Base-by-base conservation (phyloP, 2,329 filamentous ascomycete genomes). In the Lasiodiplodia theobromae region DNA sequence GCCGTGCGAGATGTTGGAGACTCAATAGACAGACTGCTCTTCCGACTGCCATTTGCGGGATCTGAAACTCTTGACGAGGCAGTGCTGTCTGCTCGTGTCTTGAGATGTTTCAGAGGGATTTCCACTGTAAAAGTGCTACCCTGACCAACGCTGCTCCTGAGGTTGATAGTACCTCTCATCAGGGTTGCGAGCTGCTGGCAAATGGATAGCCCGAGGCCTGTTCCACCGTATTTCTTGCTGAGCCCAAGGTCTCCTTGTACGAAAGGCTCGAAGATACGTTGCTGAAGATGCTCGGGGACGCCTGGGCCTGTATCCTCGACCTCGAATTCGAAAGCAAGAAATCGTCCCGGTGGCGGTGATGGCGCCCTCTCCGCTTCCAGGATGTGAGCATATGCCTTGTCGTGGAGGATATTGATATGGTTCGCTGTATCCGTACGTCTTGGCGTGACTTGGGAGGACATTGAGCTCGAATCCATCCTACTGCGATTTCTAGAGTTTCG, bases 221-320 rank as follows among this genome's bases (percentile, higher is more conserved):
- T 97, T 18, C 94, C 94, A 21, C 93, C 93, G 76, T 91, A 96
- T 75, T 96, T 96, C 78, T 93, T 96, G 82, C 92, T 96, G 18
- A 97, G 82, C 0, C 93, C 92, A 1, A 96, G 82, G 76, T 97
- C 94, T n/a, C 92, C 94, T 79, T 97, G 94, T 0, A 97, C 92
- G 75, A 97, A 97, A 0, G 94, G 94, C 77, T 97, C 94, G 76
- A 97, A 97, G 11, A 97, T 93, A 72, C 90, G 90, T 68, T 92
- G 85, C 73, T 94, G 93, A 78, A 96, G 87, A 71, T 91, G 83
- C 7, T 89, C 87, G 0, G 93, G 88, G 68, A 97, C 97, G 34
- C 94, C 94, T 0, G 93, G 94, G 0, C 94, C 94, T 0, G 90
- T 95, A 72, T 97, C 94, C 76, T 93, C 86, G 0, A 97, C 93